phyloP scores from a whole-genome alignment of 2,329 filamentous ascomycete genomes.

The Paecilomyces niveus region DNA sequence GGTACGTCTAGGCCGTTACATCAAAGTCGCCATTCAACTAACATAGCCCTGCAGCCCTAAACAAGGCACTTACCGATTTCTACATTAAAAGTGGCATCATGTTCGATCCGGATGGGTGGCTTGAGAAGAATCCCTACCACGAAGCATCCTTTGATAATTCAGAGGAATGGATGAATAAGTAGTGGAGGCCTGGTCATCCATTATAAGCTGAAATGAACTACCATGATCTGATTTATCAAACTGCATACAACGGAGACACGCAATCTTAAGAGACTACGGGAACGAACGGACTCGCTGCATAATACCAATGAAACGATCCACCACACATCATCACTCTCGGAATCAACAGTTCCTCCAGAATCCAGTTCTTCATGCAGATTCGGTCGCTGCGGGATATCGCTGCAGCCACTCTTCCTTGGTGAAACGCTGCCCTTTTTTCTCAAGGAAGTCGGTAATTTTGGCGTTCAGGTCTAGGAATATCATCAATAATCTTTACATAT shows the following conservation, averaged over 20 bases:
- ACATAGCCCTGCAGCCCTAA: slow-evolving; percentile 2
- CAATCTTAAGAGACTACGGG: no score
- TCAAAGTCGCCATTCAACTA: neutral
- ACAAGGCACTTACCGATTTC: slow-evolving; percentile 8
- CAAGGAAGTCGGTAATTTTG: slow-evolving; percentile 11
- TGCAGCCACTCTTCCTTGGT: slow-evolving; percentile 10
- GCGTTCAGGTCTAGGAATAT: slow-evolving; percentile 11
- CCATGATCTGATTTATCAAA: no score
- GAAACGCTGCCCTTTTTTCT: slow-evolving; percentile 2
- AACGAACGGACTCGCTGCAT: no score
- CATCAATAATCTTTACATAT: neutral
- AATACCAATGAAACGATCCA: no score
- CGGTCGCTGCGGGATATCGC: slow-evolving; percentile 8
- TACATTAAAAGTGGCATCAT: slow-evolving; percentile 6
- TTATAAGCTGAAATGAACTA: no score
- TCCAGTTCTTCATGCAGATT: neutral
- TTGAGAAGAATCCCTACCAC: slow-evolving; percentile 7
- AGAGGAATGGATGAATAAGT: slow-evolving; percentile 10
- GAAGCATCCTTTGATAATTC: slow-evolving; percentile 7
- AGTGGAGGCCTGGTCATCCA: neutral
- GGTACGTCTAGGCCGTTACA: slow-evolving; percentile 5
- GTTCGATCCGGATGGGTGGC: slow-evolving; percentile 7
- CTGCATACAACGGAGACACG: no score
- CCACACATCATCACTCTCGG: no score
- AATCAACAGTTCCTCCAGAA: no score